phyloP scores from a whole-genome alignment of 2,329 filamentous ascomycete species.

The Fusarium albosuccineum region DNA sequence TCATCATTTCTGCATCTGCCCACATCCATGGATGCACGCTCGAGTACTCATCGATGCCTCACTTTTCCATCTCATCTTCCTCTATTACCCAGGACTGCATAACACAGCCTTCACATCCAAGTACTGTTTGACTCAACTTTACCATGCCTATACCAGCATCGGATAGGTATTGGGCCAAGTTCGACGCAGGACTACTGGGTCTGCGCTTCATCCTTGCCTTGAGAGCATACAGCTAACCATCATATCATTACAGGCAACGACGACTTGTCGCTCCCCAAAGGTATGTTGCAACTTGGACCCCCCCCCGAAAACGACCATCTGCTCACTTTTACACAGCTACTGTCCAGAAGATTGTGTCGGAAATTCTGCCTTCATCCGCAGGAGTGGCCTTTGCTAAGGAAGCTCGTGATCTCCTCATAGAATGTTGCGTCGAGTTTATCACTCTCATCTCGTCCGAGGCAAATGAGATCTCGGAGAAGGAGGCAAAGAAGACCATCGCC shows the following conservation, averaged over 20 bases:
- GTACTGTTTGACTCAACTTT: background rate
- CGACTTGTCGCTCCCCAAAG: conserved; percentile 74
- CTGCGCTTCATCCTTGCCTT: conserved; percentile 15
- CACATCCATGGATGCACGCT: conserved; percentile 7
- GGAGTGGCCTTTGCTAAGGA: conserved; percentile 94
- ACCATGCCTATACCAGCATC: conserved; percentile 38
- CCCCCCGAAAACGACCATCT: background rate
- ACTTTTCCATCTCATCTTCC: conserved; percentile 24
- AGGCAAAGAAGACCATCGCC: conserved; percentile 98
- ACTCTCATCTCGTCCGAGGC: conserved; percentile 98
- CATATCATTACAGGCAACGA: conserved; percentile 66
- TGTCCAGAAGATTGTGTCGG: conserved; percentile 89
- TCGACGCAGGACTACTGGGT: conserved; percentile 41
- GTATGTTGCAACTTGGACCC: conserved; percentile 53
- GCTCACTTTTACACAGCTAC: conserved; percentile 64
- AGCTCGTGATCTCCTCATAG: conserved; percentile 93
- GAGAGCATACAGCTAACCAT: conserved; percentile 48
- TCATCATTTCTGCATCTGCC: conserved; percentile 11
- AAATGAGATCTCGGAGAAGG: conserved; percentile 98
- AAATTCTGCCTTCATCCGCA: conserved; percentile 82
- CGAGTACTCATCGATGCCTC: conserved; percentile 2
- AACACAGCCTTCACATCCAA: conserved; percentile 3
- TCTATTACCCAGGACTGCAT: background rate
- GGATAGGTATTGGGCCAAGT: conserved; percentile 48
- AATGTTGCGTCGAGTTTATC: conserved; percentile 99